phyloP scores from a whole-genome alignment of 2,329 filamentous ascomycete genomes.

The Epichloe coenophiala region DNA sequence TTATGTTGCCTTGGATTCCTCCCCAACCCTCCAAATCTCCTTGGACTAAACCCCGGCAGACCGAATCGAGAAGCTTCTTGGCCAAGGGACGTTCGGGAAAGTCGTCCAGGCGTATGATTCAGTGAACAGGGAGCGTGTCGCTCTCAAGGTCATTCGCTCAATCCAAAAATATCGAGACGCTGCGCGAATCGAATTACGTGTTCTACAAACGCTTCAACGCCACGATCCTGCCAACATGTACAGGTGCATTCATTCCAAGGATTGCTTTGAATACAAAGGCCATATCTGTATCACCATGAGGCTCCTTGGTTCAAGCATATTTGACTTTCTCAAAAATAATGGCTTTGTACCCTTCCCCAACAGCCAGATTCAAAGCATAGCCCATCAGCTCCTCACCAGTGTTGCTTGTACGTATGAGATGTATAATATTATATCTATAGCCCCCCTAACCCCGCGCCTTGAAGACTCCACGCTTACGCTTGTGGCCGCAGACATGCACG shows the following conservation, averaged over 20 bases:
- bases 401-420: slow-evolving; percentile 66
- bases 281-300: slow-evolving; percentile 84
- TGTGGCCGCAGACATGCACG: slow-evolving; percentile 43
- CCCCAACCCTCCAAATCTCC: background rate
- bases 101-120: slow-evolving; percentile 86
- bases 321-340: slow-evolving; percentile 95
- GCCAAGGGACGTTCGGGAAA: slow-evolving; percentile 96
- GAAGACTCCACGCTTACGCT: too few species aligned
- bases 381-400: slow-evolving; percentile 90
- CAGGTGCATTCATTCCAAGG: slow-evolving; percentile 87
- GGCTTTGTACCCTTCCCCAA: slow-evolving; percentile 94
- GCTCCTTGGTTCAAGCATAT: slow-evolving; percentile 82
- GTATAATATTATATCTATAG: too few species aligned
- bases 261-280: slow-evolving; percentile 94
- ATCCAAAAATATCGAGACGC: slow-evolving; percentile 98
- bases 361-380: slow-evolving; percentile 96
- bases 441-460: too few species aligned
- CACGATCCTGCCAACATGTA: slow-evolving; percentile 90
- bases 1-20: too few species aligned
- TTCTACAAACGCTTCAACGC: slow-evolving; percentile 78
- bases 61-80: slow-evolving; percentile 75
- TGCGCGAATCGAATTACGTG: slow-evolving; percentile 83
- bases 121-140: slow-evolving; percentile 62
- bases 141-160: slow-evolving; percentile 95
- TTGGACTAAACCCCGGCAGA: slow-evolving; percentile 36